A percentile compares a stretch with the other conserved stretches of the same genome.
Evolutionary conservation across 225 moss, liverwort and hornwort genomes (phyloP).

Genomic region (Sphagnum tenellum): DNA sequence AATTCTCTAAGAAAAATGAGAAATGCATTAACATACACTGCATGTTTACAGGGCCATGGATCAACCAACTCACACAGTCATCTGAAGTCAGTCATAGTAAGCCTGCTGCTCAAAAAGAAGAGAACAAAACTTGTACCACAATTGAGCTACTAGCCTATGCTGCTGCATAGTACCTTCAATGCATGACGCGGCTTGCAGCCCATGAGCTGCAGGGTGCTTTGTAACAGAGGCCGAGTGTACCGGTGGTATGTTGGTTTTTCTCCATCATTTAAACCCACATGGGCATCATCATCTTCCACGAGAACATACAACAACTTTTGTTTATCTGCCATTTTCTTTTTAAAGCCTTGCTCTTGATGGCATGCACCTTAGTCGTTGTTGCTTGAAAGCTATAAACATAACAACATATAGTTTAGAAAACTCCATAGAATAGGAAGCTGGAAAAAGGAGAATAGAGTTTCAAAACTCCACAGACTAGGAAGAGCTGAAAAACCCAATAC

Average conservation of each 20-base stretch:
- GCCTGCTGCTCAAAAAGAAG: no score
- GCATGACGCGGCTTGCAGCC: constrained; percentile 92
- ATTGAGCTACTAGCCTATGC: background rate
- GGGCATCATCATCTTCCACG: constrained; percentile 34
- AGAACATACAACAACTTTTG: constrained; percentile 33
- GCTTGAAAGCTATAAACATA: no score
- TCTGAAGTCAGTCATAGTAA: no score
- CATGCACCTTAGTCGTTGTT: no score
- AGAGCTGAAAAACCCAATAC: no score
- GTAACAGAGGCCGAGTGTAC: constrained; percentile 75
- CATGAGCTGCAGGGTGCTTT: constrained; percentile 91
- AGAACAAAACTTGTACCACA: background rate
- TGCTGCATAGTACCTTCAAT: constrained; percentile 25
- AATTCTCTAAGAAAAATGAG: background rate
- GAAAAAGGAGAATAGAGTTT: no score
- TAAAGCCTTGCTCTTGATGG: no score
- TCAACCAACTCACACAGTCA: no score
- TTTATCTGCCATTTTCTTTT: constrained; percentile 9
- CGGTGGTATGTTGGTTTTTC: constrained; percentile 27
- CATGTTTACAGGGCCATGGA: no score
- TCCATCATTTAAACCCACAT: constrained; percentile 22
- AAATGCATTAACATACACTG: background rate
- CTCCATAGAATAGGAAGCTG: no score
- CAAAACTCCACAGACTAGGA: no score
- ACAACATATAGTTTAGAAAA: no score